Evolutionary conservation across 108 stramenopile species (phyloP), one percentile per base, ranked within the genome.

Genomic region (Nitzschia sp.): DNA sequence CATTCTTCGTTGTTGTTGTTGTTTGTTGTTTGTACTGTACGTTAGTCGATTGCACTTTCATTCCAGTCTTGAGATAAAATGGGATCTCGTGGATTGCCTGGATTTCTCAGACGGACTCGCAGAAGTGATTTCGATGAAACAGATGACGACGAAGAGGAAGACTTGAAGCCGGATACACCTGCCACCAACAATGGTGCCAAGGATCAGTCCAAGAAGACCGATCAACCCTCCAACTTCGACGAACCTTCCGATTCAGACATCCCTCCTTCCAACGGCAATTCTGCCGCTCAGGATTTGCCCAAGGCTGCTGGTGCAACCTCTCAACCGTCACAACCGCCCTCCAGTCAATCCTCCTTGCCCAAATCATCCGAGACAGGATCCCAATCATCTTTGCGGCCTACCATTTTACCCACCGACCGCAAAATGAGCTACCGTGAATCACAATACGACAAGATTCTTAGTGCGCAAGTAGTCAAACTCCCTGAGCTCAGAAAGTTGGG

Each of bases 91-190:
- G 68, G 75, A 38, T 83, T 93, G 41, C 92, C 92, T 41, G 89
- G 92, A 41, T 93, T 93, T 62, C 70, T 93, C 29, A 82, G 92
- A 14, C 80, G 92, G 43, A 87, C 80, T 48, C 57, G 86, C 11
- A 78, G 89, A 46, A 67, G 53, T 46, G 63, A 87, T 51, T 78
- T 80, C 53, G 65, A 72, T 21, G 69, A 75, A 21, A 68, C 71
- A 8, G 67, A 73, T 20, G 73, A 57, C 14, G 71, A 69, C 10
- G 63, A 52, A 9, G 72, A 73, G 17, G 78, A 70, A 0, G 63
- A 61, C 19, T 72, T 25, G 25, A 41, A 29, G 40, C 37, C 59
- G 17, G 65, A 62, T 48, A 43, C 53, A 15, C 26, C n/a, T 40
- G 9, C n/a, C 8, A 54, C 22, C 20, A 50, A 58, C 59, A n/a